phyloP scores from a whole-genome alignment of 768 basidiomycete genomes.

The Mycena leptocephala region DNA sequence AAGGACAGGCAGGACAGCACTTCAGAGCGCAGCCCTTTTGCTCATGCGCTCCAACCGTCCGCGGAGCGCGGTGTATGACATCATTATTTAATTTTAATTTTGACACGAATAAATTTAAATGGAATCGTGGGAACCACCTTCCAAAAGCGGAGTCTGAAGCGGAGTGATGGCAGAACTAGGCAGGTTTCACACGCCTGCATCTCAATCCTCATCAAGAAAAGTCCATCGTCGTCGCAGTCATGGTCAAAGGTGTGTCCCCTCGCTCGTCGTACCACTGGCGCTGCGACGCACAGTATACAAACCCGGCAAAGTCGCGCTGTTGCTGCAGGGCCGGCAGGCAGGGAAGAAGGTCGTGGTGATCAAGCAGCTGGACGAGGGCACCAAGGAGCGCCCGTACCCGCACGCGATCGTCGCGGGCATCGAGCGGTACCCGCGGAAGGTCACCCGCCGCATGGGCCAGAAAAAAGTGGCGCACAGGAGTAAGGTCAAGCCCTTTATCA shows the following conservation, averaged over 20 bases:
- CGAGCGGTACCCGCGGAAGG: slow-evolving; percentile 98
- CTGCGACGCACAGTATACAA: slow-evolving; percentile 80
- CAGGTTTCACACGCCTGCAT: neutral
- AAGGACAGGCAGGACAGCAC: too few relatives aligned
- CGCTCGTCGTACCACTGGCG: neutral
- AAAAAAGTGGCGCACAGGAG: slow-evolving; percentile 94
- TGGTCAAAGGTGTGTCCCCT: slow-evolving; percentile 69
- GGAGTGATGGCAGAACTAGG: neutral
- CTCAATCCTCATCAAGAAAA: slow-evolving; percentile 20
- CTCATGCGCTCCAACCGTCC: too few relatives aligned
- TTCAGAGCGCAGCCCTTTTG: too few relatives aligned
- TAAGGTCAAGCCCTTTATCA: slow-evolving; percentile 99
- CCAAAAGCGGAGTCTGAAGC: slow-evolving; percentile 1
- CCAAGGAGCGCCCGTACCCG: slow-evolving; percentile 96
- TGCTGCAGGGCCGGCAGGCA: slow-evolving; percentile 99
- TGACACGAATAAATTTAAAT: too few relatives aligned
- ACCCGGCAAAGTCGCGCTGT: slow-evolving; percentile 96
- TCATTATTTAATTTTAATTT: too few relatives aligned
- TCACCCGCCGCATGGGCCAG: slow-evolving; percentile 97
- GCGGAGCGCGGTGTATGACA: too few relatives aligned
- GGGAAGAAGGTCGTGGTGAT: slow-evolving; percentile 99
- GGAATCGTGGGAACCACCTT: neutral
- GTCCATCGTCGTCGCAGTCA: slow-evolving; percentile 57
- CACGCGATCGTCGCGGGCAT: slow-evolving; percentile 99
- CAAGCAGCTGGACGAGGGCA: slow-evolving; percentile 97